A percentile compares a stretch with the other conserved stretches of the same genome.
These are phyloP conservation scores for Mycena belliarum DNA, from an alignment of 768 basidiomycete species.

Conservation along the genomic window DNA sequence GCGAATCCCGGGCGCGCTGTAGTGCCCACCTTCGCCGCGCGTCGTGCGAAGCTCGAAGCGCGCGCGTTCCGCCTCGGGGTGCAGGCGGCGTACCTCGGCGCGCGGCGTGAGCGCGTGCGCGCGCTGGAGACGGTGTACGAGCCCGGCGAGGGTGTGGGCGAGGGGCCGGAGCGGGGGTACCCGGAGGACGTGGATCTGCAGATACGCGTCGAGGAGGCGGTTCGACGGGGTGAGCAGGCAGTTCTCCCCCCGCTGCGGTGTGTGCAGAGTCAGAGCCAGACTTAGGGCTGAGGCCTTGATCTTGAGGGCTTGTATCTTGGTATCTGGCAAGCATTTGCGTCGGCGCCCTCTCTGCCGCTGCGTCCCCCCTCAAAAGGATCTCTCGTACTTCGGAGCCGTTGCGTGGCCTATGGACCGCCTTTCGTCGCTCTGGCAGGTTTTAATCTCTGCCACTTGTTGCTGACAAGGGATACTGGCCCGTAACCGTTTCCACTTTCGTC, in stretches of 20 bases:
- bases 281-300: neutral
- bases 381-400: too few species aligned
- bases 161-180: neutral
- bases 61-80: neutral
- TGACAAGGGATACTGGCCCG: too few species aligned
- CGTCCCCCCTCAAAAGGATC: too few species aligned
- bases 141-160: neutral
- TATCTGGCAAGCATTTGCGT: neutral
- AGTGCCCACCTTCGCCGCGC: neutral
- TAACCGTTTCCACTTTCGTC: too few species aligned
- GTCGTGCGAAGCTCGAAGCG: neutral
- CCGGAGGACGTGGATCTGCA: neutral
- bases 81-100: neutral
- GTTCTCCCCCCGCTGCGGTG: neutral
- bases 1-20: neutral
- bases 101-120: neutral
- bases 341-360: too few species aligned
- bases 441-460: too few species aligned
- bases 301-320: neutral
- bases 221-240: neutral
- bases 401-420: too few species aligned
- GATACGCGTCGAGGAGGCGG: neutral
- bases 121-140: slow-evolving; percentile 3
- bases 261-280: neutral
- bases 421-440: too few species aligned